Percentiles rank a stretch among this genome's conserved stretches.
Evolutionary conservation across 306 rosid species (phyloP).

Genomic region (Trifolium repens): DNA sequence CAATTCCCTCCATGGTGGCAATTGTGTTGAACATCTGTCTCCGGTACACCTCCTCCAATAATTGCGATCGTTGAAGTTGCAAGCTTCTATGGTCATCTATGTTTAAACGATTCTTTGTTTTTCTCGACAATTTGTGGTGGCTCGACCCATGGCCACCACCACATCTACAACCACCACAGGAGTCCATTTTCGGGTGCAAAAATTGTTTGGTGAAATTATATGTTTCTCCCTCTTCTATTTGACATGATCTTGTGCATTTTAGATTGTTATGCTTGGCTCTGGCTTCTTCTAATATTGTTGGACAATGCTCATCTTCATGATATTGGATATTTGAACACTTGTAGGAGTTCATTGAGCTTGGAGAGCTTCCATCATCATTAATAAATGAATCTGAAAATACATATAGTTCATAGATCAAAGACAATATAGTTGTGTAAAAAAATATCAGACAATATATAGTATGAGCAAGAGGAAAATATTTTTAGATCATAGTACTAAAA

Average conservation of each 20-base stretch:
- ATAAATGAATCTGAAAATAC: slow-evolving; percentile 48
- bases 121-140: slow-evolving; percentile 8
- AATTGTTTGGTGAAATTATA: slow-evolving; percentile 9
- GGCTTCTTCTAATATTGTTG: slow-evolving; percentile 29
- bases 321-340: slow-evolving; percentile 58
- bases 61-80: slow-evolving; percentile 58
- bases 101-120: slow-evolving; percentile 47
- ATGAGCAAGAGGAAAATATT: too few species aligned
- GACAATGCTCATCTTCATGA: slow-evolving; percentile 53
- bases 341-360: slow-evolving; percentile 62
- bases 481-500: not conserved
- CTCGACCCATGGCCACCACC: slow-evolving; percentile 23
- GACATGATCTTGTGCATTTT: slow-evolving; percentile 52
- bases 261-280: slow-evolving; percentile 19
- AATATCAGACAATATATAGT: too few species aligned
- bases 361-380: slow-evolving; percentile 66
- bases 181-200: slow-evolving; percentile 11
- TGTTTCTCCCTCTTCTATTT: slow-evolving; percentile 29
- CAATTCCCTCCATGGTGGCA: slow-evolving; percentile 71
- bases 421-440: too few species aligned
- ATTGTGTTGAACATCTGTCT: slow-evolving; percentile 66
- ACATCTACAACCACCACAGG: slow-evolving; percentile 25
- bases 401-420: not conserved
- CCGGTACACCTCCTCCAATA: slow-evolving; percentile 61
- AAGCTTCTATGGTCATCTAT: slow-evolving; percentile 62